A percentile compares a stretch with the other conserved stretches of the same genome.
These are phyloP conservation scores for Papiliotrema nemorosa DNA, from an alignment of 1,284 basidiomycete genomes.

Conservation along the genomic window DNA sequence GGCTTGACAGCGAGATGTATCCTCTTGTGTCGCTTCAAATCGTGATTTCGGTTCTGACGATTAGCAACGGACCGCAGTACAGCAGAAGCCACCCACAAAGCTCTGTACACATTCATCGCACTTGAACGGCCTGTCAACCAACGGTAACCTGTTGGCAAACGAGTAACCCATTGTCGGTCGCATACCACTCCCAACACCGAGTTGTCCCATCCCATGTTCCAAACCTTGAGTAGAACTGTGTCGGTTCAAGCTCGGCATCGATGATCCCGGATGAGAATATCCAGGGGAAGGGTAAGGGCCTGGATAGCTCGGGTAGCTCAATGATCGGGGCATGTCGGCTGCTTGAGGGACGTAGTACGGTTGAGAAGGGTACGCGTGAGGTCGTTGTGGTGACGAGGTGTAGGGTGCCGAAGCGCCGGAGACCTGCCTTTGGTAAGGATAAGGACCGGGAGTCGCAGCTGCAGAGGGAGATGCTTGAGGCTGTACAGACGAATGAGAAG, in stretches of 20 bases:
- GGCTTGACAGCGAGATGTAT: constrained; percentile 52
- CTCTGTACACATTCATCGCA: constrained; percentile 50
- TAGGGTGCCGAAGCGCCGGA: constrained; percentile 2
- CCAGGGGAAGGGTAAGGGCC: constrained; percentile 22
- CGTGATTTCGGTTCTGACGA: constrained; percentile 50
- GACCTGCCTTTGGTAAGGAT: constrained; percentile 15
- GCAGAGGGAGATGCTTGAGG: constrained; percentile 3
- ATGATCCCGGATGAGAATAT: constrained; percentile 13
- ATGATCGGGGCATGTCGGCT: constrained; percentile 43
- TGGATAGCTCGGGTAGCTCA: constrained; percentile 38
- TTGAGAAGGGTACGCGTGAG: constrained; percentile 5
- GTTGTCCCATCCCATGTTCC: constrained; percentile 13
- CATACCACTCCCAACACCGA: no score
- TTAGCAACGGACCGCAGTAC: background rate
- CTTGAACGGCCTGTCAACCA: constrained; percentile 48
- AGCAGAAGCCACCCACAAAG: constrained; percentile 36
- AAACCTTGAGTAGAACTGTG: constrained; percentile 31
- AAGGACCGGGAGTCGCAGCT: constrained; percentile 14
- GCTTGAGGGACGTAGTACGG: constrained; percentile 18
- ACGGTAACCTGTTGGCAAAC: constrained; percentile 33
- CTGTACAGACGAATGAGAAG: constrained; percentile 1
- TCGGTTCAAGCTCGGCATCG: constrained; percentile 20
- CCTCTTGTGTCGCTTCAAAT: constrained; percentile 50
- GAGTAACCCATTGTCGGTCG: constrained; percentile 26
- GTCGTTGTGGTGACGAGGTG: constrained; percentile 9